Evolutionary conservation across 768 basidiomycete genomes (phyloP), one percentile per base, ranked within the genome.

Genomic region (Tricholoma furcatifolium): DNA sequence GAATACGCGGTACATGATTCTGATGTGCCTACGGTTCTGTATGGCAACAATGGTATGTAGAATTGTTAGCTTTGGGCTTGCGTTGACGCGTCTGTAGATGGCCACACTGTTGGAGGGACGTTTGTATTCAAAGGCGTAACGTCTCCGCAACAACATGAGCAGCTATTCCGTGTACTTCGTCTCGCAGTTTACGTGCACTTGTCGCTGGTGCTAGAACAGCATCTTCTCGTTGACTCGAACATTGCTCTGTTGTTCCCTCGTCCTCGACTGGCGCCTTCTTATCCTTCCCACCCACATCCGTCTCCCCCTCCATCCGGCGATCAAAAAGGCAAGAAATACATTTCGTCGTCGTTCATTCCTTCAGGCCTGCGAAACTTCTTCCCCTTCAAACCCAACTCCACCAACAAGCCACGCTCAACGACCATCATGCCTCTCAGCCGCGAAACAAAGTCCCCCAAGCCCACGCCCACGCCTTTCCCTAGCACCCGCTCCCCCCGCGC

Each of bases 181-280:
- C 58, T 87, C 9, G 60, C 77, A 0, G 67, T 81, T 14, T 86
- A 82, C 61, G 62, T 74, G 8, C 79, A 83, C 58, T 72, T 85
- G 1, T 81, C 83, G 1, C 72, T 85, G 31, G 54, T 83, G 4
- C 77, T 87, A 14, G 86, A 87, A 59, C 83, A 86, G 60, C 74
- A 78, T 34, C 64, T 85, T 4, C 72, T 87, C 24, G 50, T 67
- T 4, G 74, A 83, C 63, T 81, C 76, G 1, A 67, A 75, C 44
- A 74, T 84, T n/a, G 63, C 66, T 6, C 65, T 87, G 31, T 69
- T 65, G 31, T 78, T 74, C 47, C 75, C 77, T 4, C 60, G 67
- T 53, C 65, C 65, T 20, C 61, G 65, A 51, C 48, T 67, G n/a
- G 48, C 66, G 38, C 27, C 60, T 10, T 50, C 60, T 15, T 66